These are phyloP conservation scores for Herpetospermum pedunculosum DNA, from an alignment of 306 rosid species.

Conservation along the genomic window DNA sequence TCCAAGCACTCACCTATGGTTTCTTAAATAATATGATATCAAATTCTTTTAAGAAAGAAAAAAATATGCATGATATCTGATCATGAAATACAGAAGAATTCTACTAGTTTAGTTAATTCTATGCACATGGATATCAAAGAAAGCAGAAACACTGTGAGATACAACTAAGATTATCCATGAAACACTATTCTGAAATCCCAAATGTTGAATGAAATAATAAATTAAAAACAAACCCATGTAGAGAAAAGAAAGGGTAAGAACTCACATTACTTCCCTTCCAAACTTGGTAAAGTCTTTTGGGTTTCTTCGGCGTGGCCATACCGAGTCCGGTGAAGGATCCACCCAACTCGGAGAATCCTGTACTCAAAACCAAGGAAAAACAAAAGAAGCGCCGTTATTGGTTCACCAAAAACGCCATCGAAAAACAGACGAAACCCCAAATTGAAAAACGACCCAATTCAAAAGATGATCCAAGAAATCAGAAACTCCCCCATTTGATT, in stretches of 20 bases:
- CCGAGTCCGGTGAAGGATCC: slow-evolving; percentile 21
- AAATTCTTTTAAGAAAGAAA: background rate
- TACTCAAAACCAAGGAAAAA: background rate
- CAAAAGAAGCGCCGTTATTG: background rate
- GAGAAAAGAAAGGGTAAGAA: slow-evolving; percentile 1
- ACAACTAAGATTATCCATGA: slow-evolving; percentile 4
- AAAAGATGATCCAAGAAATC: slow-evolving; percentile 11
- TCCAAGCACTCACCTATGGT: background rate
- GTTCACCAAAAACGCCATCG: slow-evolving; percentile 26
- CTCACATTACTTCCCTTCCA: slow-evolving; percentile 94
- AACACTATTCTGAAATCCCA: background rate
- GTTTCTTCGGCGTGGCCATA: slow-evolving; percentile 24
- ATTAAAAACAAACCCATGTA: slow-evolving; percentile 9
- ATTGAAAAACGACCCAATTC: background rate
- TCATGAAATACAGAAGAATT: background rate
- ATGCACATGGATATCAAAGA: background rate
- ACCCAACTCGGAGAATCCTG: slow-evolving; percentile 24
- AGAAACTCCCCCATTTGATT: slow-evolving; percentile 12
- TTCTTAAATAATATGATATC: background rate
- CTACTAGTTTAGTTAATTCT: background rate
- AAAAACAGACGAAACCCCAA: background rate
- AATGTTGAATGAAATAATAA: background rate
- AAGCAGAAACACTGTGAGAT: background rate
- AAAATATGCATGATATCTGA: background rate
- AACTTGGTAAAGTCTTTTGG: slow-evolving; percentile 66